phyloP scores from a whole-genome alignment of 2,329 filamentous ascomycete species.

The Chalaropsis ovoidea region DNA sequence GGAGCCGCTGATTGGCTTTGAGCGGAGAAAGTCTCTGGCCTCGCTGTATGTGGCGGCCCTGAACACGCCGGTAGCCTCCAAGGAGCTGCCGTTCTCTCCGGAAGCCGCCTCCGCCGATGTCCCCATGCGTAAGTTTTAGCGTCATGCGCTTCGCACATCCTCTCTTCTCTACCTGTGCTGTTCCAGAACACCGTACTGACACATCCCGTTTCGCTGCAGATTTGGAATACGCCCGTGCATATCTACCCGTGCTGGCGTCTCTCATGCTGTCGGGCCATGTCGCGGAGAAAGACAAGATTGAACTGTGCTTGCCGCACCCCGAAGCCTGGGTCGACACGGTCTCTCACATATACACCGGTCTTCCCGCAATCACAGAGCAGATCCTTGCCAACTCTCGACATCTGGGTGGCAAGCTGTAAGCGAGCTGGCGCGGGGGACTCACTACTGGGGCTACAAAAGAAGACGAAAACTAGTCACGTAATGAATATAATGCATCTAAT shows the following conservation, averaged over 20 bases:
- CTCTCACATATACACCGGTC: constrained; percentile 46
- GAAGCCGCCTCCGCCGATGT: constrained; percentile 31
- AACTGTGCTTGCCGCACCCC: constrained; percentile 49
- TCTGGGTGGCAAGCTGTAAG: constrained; percentile 40
- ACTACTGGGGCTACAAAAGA: not conserved
- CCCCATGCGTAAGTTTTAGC: constrained; percentile 39
- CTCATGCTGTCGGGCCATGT: constrained; percentile 47
- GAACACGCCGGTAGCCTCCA: not conserved
- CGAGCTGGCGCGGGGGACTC: not conserved
- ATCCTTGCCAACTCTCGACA: constrained; percentile 46
- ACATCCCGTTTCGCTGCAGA: constrained; percentile 32
- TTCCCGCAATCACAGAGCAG: constrained; percentile 38
- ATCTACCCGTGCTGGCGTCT: constrained; percentile 45
- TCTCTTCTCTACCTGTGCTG: not conserved
- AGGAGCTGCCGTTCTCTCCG: not conserved
- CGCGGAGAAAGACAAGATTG: constrained; percentile 43
- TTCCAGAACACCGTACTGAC: too few species aligned
- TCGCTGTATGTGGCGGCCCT: constrained; percentile 14
- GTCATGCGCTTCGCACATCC: not conserved
- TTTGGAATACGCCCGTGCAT: constrained; percentile 39
- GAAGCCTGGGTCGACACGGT: constrained; percentile 47
- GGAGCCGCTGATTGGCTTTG: constrained; percentile 22
- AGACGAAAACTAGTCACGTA: too few species aligned
- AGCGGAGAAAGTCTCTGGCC: constrained; percentile 19
- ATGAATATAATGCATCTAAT: not conserved